A percentile compares a stretch with the other conserved stretches of the same genome.
phyloP scores from a whole-genome alignment of 192 early-diverging fungal genomes.

The Coemansia sp. region DNA sequence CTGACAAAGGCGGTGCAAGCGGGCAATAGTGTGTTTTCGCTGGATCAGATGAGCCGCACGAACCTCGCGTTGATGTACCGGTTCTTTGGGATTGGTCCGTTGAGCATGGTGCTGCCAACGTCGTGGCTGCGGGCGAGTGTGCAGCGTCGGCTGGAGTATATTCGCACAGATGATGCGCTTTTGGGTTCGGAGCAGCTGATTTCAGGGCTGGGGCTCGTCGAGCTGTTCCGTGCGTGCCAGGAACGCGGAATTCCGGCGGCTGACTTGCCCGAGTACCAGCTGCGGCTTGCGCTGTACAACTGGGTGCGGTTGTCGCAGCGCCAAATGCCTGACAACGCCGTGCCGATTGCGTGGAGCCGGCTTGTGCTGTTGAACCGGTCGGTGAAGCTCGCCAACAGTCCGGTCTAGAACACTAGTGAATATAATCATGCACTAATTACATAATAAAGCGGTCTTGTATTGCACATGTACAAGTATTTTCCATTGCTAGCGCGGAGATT shows the following conservation, averaged over 20 bases:
- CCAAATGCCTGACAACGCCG: background rate
- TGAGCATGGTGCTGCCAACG: background rate
- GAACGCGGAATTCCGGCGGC: conserved; percentile 50
- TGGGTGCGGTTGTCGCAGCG: conserved; percentile 21
- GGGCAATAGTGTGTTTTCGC: conserved; percentile 11
- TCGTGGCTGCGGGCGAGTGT: conserved; percentile 18
- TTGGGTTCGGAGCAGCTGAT: conserved; percentile 28
- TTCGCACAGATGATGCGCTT: conserved; percentile 30
- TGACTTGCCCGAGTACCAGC: conserved; percentile 12
- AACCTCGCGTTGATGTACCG: conserved; percentile 24
- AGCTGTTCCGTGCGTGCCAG: conserved; percentile 45
- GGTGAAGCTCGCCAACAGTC: background rate
- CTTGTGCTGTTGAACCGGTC: conserved; percentile 30
- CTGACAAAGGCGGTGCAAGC: background rate
- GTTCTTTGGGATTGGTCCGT: conserved; percentile 23
- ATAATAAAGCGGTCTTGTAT: no score
- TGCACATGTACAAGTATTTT: no score
- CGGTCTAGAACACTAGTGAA: no score
- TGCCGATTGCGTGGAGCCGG: conserved; percentile 49
- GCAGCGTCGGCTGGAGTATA: conserved; percentile 17
- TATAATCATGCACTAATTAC: no score
- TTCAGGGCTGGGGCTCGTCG: conserved; percentile 21
- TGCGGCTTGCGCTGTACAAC: conserved; percentile 22
- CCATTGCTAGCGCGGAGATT: no score
- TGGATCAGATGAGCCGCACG: conserved; percentile 6